Evolutionary conservation across 768 basidiomycete species (phyloP).

Genomic region (Polyporus arcularius): DNA sequence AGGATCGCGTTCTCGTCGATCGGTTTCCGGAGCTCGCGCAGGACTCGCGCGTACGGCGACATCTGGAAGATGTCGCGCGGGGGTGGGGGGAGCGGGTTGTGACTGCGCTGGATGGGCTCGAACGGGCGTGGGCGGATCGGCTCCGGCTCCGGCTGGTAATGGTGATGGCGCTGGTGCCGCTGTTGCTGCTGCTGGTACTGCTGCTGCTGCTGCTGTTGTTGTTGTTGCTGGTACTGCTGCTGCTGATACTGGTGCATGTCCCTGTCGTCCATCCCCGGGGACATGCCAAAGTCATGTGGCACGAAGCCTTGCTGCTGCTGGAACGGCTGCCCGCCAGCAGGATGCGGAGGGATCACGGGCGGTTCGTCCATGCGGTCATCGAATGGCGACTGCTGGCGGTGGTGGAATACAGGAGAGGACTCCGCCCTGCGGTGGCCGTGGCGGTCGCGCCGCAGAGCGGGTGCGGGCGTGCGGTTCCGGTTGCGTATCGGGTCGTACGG

Average conservation of each 20-base stretch:
- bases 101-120: conserved; percentile 8
- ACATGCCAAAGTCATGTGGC: neutral
- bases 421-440: conserved; percentile 12
- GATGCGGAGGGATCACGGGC: conserved; percentile 2
- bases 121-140: conserved; percentile 9
- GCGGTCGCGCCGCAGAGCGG: conserved; percentile 10
- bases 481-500: conserved; percentile 15
- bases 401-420: conserved; percentile 8
- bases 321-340: conserved; percentile 1
- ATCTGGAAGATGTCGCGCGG: conserved; percentile 61
- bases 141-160: conserved; percentile 1
- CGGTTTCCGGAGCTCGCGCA: conserved; percentile 43
- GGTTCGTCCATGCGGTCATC: neutral
- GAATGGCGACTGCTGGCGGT: neutral
- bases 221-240: neutral
- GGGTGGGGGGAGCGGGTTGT: conserved; percentile 65
- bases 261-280: neutral
- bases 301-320: neutral
- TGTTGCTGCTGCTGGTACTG: too few relatives aligned
- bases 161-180: conserved; percentile 1
- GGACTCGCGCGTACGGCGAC: conserved; percentile 56
- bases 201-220: neutral
- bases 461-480: conserved; percentile 7
- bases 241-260: neutral
- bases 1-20: conserved; percentile 24